Percentiles rank a stretch among this genome's conserved stretches.
Evolutionary conservation across 352 stramenopile species (phyloP).

Genomic region (Aphanomyces cochlioides): DNA sequence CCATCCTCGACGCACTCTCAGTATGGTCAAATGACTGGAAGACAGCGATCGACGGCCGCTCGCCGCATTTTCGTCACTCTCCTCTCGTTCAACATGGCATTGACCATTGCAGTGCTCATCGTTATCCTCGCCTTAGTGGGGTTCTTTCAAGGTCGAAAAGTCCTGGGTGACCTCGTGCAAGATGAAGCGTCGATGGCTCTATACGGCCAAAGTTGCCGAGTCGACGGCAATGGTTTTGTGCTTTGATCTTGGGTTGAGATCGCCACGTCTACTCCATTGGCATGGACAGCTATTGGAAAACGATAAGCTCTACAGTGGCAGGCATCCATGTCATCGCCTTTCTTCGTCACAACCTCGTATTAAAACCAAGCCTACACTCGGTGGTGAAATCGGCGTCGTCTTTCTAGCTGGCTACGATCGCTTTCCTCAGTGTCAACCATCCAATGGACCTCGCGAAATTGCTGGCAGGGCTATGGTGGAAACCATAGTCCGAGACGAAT

Average conservation of each 20-base stretch:
- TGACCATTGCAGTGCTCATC: no score
- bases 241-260: conserved; percentile 1
- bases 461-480: conserved; percentile 5
- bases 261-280: neutral
- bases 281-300: neutral
- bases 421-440: conserved; percentile 12
- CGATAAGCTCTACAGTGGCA: neutral
- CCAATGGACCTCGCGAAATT: neutral
- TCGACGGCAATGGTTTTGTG: conserved; percentile 3
- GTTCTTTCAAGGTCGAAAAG: conserved; percentile 7
- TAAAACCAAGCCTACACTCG: neutral
- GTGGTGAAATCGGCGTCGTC: neutral
- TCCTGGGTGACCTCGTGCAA: neutral
- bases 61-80: no score
- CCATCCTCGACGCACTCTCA: no score
- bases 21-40: no score
- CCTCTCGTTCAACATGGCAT: no score
- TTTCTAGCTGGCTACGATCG: conserved; percentile 5
- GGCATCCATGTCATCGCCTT: neutral
- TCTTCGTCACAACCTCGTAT: conserved; percentile 14
- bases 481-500: neutral
- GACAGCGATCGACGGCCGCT: no score
- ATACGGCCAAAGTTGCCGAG: conserved; percentile 12
- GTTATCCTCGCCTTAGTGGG: no score
- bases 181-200: neutral